Base-by-base conservation (phyloP, 306 rosid species). In the Trifolium fragiferum region DNA sequence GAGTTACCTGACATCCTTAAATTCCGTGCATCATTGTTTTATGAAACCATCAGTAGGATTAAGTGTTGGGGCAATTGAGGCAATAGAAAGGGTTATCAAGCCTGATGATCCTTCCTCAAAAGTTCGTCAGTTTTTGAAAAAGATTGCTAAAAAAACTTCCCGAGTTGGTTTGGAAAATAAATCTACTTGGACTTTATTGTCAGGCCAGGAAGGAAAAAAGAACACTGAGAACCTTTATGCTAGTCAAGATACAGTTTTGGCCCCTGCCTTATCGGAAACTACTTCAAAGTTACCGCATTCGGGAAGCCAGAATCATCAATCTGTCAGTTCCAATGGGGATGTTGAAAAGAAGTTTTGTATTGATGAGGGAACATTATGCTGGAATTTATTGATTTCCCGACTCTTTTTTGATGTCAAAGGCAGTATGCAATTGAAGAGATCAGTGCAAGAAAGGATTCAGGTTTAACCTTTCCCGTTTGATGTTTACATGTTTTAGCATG, bases 321-420 rank as follows among this genome's bases (percentile, higher is more conserved):
- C 89, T 69, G 65, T 73, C 75, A 65, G 59, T 66, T 82, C 88
- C 18, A 89, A 80, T 33, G 76, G 66, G 10, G 90, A 89, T 50
- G 61, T 71, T 46, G 89, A 85, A 16, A 94, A 92, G 59, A 92
- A 83, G 84, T 75, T 77, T 75, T 78, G 87, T 50, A 78, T 82
- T 71, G 95, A 94, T 76, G 99, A 91, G 76, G 97, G 93, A 67
- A 84, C 97, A 44, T 83, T 92, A 46, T 88, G 90, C 67, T 90
- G 84, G 96, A 94, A 92, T 84, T 82, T 94, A 84, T 79, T 94
- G 76, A 82, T 94, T 68, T 88, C 96, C 14, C 87, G 99, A 43
- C 84, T 91, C 72, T 94, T 94, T 87, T 94, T 90, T 84, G 99
- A 94, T 77, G 86, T 77, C 79, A 92, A 81, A 82, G 87, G 76